Evolutionary conservation across 495 filamentous ascomycete genomes (phyloP).

Genomic region (Aspergillus diversus): DNA sequence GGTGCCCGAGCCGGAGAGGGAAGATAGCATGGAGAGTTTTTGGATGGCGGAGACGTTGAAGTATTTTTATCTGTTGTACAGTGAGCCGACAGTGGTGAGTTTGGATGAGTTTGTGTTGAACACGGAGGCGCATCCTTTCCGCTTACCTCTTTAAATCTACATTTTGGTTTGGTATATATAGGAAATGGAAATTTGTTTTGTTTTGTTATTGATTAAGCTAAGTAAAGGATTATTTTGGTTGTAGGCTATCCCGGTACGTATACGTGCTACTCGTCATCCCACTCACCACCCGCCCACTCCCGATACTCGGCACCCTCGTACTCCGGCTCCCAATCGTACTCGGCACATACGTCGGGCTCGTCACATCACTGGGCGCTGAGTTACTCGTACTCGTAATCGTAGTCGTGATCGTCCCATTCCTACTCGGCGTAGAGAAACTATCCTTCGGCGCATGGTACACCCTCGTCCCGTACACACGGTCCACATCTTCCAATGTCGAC

Average conservation of each 20-base stretch:
- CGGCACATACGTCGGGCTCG: too few relatives aligned
- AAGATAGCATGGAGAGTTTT: constrained; percentile 55
- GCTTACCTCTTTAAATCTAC: not conserved
- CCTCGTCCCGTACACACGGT: constrained; percentile 3
- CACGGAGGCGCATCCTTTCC: constrained; percentile 54
- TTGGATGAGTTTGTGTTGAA: constrained; percentile 75
- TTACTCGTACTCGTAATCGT: constrained; percentile 3
- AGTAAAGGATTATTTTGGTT: not conserved
- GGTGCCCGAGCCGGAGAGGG: constrained; percentile 21
- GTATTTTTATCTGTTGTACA: constrained; percentile 71
- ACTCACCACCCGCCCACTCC: too few relatives aligned
- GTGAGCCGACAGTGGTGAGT: constrained; percentile 60
- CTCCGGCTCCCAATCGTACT: too few relatives aligned
- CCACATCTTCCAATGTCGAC: not conserved
- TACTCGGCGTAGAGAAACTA: constrained; percentile 9
- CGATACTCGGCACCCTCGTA: too few relatives aligned
- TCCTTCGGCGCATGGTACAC: constrained; percentile 4
- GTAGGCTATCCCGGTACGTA: too few relatives aligned
- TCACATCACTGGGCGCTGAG: too few relatives aligned
- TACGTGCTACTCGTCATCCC: too few relatives aligned
- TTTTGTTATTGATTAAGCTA: too few relatives aligned
- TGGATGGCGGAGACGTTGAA: constrained; percentile 72
- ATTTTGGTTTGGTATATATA: not conserved
- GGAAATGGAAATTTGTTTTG: too few relatives aligned
- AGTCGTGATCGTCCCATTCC: not conserved